Evolutionary conservation across 2,329 filamentous ascomycete species (phyloP).

Genomic region (Aspergillus neotritici): DNA sequence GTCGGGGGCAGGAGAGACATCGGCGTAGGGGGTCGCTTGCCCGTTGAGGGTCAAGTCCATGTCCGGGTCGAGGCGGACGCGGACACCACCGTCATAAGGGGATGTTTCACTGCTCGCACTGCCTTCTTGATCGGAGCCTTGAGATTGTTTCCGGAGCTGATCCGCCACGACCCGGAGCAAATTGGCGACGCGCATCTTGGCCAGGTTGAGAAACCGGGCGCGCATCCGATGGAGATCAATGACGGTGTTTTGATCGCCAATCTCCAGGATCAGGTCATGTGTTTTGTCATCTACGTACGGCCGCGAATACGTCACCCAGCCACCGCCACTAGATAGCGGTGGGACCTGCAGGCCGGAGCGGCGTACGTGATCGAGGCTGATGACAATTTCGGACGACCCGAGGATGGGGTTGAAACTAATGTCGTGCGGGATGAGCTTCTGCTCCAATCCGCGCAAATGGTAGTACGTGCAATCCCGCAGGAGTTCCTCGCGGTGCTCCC

Average conservation of each 20-base stretch:
- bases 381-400: conserved; percentile 65
- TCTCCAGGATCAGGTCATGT: conserved; percentile 73
- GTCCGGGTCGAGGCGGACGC: conserved; percentile 55
- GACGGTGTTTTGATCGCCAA: conserved; percentile 60
- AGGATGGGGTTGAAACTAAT: conserved; percentile 69
- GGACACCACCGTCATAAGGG: conserved; percentile 35
- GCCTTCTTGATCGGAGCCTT: neutral
- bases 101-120: neutral
- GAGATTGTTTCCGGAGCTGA: conserved; percentile 59
- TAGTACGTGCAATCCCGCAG: conserved; percentile 87
- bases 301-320: conserved; percentile 72
- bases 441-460: conserved; percentile 85
- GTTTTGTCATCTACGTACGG: conserved; percentile 75
- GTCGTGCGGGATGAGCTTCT: conserved; percentile 71
- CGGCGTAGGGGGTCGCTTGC: conserved; percentile 16
- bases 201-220: conserved; percentile 67
- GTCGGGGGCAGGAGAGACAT: conserved; percentile 8
- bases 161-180: conserved; percentile 76
- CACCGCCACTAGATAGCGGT: conserved; percentile 17
- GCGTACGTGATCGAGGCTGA: conserved; percentile 80
- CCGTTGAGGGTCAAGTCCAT: conserved; percentile 40
- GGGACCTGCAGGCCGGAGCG: conserved; percentile 72
- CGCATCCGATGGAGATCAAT: conserved; percentile 52
- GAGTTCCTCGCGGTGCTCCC: conserved; percentile 69
- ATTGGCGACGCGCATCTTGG: conserved; percentile 63